These are phyloP conservation scores for Botrytis byssoidea DNA, from an alignment of 2,329 filamentous ascomycete species.

Conservation along the genomic window DNA sequence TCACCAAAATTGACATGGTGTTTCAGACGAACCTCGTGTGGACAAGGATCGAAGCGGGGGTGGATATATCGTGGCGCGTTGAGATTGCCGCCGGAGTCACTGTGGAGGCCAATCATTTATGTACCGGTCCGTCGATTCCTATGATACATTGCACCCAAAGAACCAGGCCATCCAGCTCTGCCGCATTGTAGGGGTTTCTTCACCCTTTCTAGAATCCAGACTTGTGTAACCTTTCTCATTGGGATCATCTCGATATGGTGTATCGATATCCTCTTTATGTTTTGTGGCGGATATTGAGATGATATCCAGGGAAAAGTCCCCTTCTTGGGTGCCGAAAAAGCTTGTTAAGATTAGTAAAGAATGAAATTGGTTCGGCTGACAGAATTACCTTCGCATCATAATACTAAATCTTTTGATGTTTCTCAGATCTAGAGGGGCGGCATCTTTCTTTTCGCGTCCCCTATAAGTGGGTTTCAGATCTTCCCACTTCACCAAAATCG, in stretches of 20 bases:
- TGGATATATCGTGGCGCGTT: neutral
- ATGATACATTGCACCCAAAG: constrained; percentile 19
- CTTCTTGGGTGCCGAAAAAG: constrained; percentile 73
- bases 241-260: constrained; percentile 30
- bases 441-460: constrained; percentile 62
- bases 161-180: constrained; percentile 23
- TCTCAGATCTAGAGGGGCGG: constrained; percentile 55
- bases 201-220: neutral
- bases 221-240: constrained; percentile 8
- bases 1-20: neutral
- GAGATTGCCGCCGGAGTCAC: constrained; percentile 1
- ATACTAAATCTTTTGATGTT: constrained; percentile 66
- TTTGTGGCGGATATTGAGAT: constrained; percentile 52
- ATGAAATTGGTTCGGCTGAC: neutral
- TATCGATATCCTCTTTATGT: constrained; percentile 14
- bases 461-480: constrained; percentile 71
- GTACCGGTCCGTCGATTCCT: constrained; percentile 12
- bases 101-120: constrained; percentile 6
- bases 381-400: constrained; percentile 74
- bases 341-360: constrained; percentile 45
- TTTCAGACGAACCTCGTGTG: constrained; percentile 1
- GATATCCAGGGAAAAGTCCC: constrained; percentile 60
- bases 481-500: constrained; percentile 60
- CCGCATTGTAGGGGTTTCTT: neutral
- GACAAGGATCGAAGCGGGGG: constrained; percentile 7